Evolutionary conservation across 2,329 filamentous ascomycete genomes (phyloP), one percentile per base, ranked within the genome.

Genomic region (Aureobasidium lini): DNA sequence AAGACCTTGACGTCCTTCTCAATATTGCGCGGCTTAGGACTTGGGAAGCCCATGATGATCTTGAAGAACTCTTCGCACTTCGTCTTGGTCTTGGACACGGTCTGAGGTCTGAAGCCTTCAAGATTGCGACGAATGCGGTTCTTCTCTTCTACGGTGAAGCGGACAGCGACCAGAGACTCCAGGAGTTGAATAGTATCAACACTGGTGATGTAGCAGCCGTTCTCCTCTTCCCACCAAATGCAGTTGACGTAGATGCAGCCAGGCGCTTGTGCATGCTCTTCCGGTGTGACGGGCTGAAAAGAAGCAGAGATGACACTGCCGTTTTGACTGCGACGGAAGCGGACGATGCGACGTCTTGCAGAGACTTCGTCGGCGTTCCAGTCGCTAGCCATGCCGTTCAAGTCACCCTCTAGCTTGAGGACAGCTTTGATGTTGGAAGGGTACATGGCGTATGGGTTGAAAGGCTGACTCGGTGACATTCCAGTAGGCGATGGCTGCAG

Each of bases 1-100:
- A 97, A 99, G 11, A 97, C 94, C 76, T 99, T 99, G 70, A 99
- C 92, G 69, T 97, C 93, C 77, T 99, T 99, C 78, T 97, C 94
- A 64, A 99, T 99, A 70, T 97, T 96, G 63, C 94, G 83, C 16
- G 94, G 94, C 75, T 97, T 97, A 1, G 94, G 94, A 62, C 88
- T 89, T 11, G 91, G 90, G 70, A 97, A 97, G 1, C 85, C 90
- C 94, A 99, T 99, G 75, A 99, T 97, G 67, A 96, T 82, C 77
- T 96, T 96, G 84, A 97, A 97, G 74, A 97, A 97, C 59, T 95
- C 90, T 72, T 97, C 93, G 71, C 89, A 96, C 61, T 97, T 1
- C 15, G 85, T 70, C 75, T 95, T 96, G 60, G 86, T 85, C 75
- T 99, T 99, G 66, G 91, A 96, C 16, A 99, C 91, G 0, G 94